These are phyloP conservation scores for Pseudogymnoascus sp. DNA, from an alignment of 2,329 filamentous ascomycete species.

Conservation along the genomic window DNA sequence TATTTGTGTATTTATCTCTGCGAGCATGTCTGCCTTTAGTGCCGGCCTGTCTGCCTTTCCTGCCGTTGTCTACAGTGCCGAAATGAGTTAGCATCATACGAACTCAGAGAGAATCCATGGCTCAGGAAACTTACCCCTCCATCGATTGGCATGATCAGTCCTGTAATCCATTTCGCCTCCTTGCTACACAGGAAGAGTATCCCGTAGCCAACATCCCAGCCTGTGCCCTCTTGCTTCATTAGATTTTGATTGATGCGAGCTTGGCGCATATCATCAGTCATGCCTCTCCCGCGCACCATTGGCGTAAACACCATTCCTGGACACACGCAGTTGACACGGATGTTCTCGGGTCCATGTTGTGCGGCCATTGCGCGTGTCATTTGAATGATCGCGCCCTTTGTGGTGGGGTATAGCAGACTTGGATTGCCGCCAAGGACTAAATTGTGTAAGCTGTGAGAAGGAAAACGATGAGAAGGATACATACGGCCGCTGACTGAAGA, in stretches of 20 bases:
- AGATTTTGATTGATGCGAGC: slow-evolving; percentile 39
- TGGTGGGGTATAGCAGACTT: slow-evolving; percentile 40
- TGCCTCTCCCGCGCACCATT: slow-evolving; percentile 37
- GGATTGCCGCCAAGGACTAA: slow-evolving; percentile 36
- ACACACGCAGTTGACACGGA: slow-evolving; percentile 49
- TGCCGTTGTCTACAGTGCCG: slow-evolving; percentile 20
- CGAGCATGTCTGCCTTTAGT: slow-evolving; percentile 19
- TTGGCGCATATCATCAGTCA: slow-evolving; percentile 34
- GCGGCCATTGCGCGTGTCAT: slow-evolving; percentile 50
- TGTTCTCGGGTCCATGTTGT: slow-evolving; percentile 43
- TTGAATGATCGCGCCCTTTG: slow-evolving; percentile 45
- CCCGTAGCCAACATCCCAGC: slow-evolving; percentile 45
- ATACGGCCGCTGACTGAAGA: slow-evolving; percentile 29
- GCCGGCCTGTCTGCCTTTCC: slow-evolving; percentile 24
- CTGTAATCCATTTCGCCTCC: slow-evolving; percentile 46
- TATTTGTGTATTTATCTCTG: slow-evolving; percentile 11
- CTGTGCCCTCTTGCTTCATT: slow-evolving; percentile 48
- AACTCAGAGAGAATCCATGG: background rate
- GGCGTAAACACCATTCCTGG: slow-evolving; percentile 45
- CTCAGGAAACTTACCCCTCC: slow-evolving; percentile 30
- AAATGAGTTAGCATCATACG: background rate
- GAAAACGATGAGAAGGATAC: background rate
- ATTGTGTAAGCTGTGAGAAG: background rate
- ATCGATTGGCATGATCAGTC: slow-evolving; percentile 41
- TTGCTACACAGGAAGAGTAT: slow-evolving; percentile 45